phyloP scores from a whole-genome alignment of 208 protist species.

The Polymyxa betae region DNA sequence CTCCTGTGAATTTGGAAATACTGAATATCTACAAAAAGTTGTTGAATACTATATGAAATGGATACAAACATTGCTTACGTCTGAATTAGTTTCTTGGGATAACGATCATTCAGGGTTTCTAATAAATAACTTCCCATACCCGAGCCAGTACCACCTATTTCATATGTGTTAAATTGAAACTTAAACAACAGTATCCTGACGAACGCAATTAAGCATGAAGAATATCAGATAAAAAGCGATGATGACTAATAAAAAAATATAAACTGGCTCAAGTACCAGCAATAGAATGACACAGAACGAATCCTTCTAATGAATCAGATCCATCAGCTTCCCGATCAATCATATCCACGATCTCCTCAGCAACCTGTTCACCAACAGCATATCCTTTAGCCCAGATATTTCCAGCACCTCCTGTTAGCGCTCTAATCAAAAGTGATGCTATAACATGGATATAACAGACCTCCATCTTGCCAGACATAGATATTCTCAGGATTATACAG shows the following conservation, averaged over 20 bases:
- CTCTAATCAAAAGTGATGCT: slow-evolving; percentile 63
- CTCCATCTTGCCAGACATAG: slow-evolving; percentile 78
- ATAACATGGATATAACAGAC: background rate
- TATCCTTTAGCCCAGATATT: slow-evolving; percentile 98
- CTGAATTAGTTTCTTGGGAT: slow-evolving; percentile 81
- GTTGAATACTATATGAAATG: no score
- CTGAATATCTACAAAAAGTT: no score
- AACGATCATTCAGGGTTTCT: slow-evolving; percentile 95
- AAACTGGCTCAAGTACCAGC: no score
- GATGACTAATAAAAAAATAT: no score
- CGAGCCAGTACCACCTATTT: slow-evolving; percentile 99
- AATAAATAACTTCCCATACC: slow-evolving; percentile 98
- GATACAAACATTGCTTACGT: no score
- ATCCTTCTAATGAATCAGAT: slow-evolving; percentile 96
- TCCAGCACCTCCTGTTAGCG: slow-evolving; percentile 88
- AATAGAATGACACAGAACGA: slow-evolving; percentile 98
- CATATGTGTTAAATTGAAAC: no score
- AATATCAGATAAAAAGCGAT: no score
- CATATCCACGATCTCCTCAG: slow-evolving; percentile 96
- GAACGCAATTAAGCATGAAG: no score
- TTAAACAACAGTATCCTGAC: no score
- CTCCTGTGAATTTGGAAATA: slow-evolving; percentile 70
- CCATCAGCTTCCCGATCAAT: slow-evolving; percentile 99
- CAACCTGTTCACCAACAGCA: slow-evolving; percentile 68
- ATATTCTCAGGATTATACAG: slow-evolving; percentile 99